A percentile compares a stretch with the other conserved stretches of the same genome.
These are phyloP conservation scores for Pichia scutulata DNA, from an alignment of 805 yeast genomes.

Conservation along the genomic window DNA sequence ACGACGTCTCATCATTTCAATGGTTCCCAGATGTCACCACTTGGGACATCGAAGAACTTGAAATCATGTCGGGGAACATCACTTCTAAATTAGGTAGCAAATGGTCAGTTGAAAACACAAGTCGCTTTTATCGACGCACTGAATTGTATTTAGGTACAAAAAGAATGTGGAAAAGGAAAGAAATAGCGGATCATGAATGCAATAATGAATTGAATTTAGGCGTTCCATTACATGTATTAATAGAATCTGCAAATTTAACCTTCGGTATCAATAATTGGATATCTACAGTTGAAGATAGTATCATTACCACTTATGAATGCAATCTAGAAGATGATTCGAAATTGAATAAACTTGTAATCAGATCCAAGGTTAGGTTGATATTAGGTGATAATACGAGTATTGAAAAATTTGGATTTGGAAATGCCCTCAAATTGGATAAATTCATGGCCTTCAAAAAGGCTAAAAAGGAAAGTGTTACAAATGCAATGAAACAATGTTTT, in stretches of 20 bases:
- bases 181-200: constrained; percentile 1
- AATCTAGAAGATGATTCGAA: not conserved
- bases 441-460: constrained; percentile 31
- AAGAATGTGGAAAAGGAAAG: constrained; percentile 5
- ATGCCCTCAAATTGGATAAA: constrained; percentile 27
- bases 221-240: constrained; percentile 18
- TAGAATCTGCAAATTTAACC: constrained; percentile 36
- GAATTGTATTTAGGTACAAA: not conserved
- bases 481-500: constrained; percentile 38
- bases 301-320: not conserved
- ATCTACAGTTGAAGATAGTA: not conserved
- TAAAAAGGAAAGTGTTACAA: constrained; percentile 41
- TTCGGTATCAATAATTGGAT: constrained; percentile 51
- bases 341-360: not conserved
- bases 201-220: constrained; percentile 5
- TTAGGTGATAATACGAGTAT: constrained; percentile 38
- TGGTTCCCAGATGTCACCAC: constrained; percentile 16
- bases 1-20: not conserved
- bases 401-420: constrained; percentile 35
- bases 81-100: constrained; percentile 17
- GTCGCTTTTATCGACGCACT: constrained; percentile 9
- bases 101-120: constrained; percentile 23
- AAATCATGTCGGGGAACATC: constrained; percentile 15
- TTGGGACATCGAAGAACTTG: constrained; percentile 21
- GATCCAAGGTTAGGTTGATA: constrained; percentile 28